Conservation (phyloP, 2,329 filamentous ascomycete species). For the Sporothrix euskadiensis region DNA sequence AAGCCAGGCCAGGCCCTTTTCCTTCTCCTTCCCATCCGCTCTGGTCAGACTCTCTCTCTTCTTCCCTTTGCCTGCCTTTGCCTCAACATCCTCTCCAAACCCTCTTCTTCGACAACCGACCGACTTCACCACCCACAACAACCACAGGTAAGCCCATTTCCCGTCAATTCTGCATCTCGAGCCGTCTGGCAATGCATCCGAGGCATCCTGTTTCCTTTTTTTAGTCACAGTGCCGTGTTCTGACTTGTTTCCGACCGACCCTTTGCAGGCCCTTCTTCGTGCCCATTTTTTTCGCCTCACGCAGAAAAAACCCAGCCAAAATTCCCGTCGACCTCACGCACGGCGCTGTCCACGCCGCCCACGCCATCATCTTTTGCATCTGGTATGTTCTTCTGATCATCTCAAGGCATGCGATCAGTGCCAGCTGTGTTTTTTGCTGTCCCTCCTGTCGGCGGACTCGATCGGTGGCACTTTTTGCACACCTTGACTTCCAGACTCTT, state of each 20-base stretch:
- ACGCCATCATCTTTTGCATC: constrained; percentile 27
- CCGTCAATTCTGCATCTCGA: constrained; percentile 19
- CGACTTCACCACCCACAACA: constrained; percentile 11
- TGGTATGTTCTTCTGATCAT: constrained; percentile 31
- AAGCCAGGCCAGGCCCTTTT: constrained; percentile 17
- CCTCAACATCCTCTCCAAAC: not conserved
- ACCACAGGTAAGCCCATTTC: constrained; percentile 23
- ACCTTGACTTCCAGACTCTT: not conserved
- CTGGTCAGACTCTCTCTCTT: constrained; percentile 16
- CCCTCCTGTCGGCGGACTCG: not conserved
- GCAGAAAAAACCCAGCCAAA: constrained; percentile 21
- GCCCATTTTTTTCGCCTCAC: constrained; percentile 21
- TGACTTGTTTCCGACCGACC: constrained; percentile 12
- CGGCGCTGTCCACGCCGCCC: constrained; percentile 22
- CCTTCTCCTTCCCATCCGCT: not conserved
- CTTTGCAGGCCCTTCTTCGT: constrained; percentile 19
- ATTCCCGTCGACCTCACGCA: constrained; percentile 2
- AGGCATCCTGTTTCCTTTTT: constrained; percentile 11
- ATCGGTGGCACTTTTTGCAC: constrained; percentile 22
- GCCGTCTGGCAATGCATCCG: constrained; percentile 4
- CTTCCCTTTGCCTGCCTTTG: constrained; percentile 1
- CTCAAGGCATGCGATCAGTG: constrained; percentile 29
- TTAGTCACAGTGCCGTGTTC: not conserved
- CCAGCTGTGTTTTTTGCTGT: constrained; percentile 24
- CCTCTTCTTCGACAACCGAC: constrained; percentile 11